These are phyloP conservation scores for Rhodotorula sp. DNA, from an alignment of 1,284 basidiomycete genomes.

Conservation along the genomic window DNA sequence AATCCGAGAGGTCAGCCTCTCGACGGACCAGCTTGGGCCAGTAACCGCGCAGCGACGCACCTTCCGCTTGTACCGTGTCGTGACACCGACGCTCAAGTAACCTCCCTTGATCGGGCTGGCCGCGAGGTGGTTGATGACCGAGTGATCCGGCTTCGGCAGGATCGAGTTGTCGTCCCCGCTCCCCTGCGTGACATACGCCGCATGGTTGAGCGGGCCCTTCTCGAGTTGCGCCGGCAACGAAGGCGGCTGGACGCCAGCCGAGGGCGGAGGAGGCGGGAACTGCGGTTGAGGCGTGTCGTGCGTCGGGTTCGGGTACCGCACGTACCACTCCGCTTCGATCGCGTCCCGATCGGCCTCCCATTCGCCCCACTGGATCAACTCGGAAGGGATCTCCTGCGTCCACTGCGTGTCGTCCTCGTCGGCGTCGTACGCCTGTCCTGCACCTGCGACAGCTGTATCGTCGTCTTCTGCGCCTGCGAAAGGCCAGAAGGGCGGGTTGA, in stretches of 20 bases:
- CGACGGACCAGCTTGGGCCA: not conserved
- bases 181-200: constrained; percentile 45
- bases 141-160: constrained; percentile 89
- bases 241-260: constrained; percentile 64
- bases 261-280: constrained; percentile 29
- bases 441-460: not conserved
- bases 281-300: constrained; percentile 10
- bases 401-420: constrained; percentile 41
- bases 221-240: constrained; percentile 85
- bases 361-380: constrained; percentile 46
- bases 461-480: constrained; percentile 6
- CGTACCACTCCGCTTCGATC: constrained; percentile 39
- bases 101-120: constrained; percentile 95
- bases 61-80: constrained; percentile 91
- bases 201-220: constrained; percentile 80
- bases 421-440: constrained; percentile 1
- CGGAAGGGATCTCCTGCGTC: constrained; percentile 50
- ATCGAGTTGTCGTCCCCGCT: constrained; percentile 85
- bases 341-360: constrained; percentile 42
- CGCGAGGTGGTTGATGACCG: constrained; percentile 90
- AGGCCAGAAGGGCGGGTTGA: constrained; percentile 6
- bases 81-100: constrained; percentile 88
- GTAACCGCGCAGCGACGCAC: constrained; percentile 52
- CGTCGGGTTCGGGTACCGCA: constrained; percentile 12
- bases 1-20: not conserved